These are phyloP conservation scores for Saururus chinensis DNA, from an alignment of 164 flowering plant species.

Conservation along the genomic window DNA sequence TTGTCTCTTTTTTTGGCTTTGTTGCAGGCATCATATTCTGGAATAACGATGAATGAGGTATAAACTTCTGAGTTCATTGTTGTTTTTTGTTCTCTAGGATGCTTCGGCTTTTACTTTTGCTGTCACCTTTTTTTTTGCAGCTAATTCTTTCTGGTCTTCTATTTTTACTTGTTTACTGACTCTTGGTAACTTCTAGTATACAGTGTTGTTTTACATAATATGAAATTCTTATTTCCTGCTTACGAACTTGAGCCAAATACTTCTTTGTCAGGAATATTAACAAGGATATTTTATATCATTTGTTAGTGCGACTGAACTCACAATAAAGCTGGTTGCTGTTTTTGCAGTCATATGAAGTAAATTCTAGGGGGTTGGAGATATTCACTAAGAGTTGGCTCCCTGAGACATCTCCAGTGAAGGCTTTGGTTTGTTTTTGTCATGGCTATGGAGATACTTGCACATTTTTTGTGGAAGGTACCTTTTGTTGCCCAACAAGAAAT, in stretches of 20 bases:
- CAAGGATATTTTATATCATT: too few species aligned
- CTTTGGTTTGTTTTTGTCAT: conserved; percentile 72
- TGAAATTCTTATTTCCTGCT: too few species aligned
- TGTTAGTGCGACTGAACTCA: too few species aligned
- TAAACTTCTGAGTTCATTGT: background rate
- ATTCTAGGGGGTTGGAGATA: conserved; percentile 77
- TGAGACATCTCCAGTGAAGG: conserved; percentile 46
- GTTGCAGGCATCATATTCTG: conserved; percentile 50
- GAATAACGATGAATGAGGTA: conserved; percentile 67
- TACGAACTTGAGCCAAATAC: too few species aligned
- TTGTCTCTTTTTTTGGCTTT: conserved; percentile 2
- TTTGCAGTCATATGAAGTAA: conserved; percentile 61
- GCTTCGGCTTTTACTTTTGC: background rate
- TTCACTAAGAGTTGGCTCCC: conserved; percentile 94
- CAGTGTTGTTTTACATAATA: too few species aligned
- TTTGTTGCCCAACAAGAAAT: background rate
- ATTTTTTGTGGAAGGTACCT: conserved; percentile 91
- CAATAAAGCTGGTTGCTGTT: background rate
- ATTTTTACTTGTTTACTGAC: too few species aligned
- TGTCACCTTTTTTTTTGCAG: background rate
- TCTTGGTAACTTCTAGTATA: too few species aligned
- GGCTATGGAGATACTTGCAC: conserved; percentile 99
- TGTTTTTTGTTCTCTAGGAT: background rate
- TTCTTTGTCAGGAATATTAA: too few species aligned
- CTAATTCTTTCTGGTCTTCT: too few species aligned